Evolutionary conservation across 2,329 filamentous ascomycete genomes (phyloP).

Genomic region (Anthostomella pinea): DNA sequence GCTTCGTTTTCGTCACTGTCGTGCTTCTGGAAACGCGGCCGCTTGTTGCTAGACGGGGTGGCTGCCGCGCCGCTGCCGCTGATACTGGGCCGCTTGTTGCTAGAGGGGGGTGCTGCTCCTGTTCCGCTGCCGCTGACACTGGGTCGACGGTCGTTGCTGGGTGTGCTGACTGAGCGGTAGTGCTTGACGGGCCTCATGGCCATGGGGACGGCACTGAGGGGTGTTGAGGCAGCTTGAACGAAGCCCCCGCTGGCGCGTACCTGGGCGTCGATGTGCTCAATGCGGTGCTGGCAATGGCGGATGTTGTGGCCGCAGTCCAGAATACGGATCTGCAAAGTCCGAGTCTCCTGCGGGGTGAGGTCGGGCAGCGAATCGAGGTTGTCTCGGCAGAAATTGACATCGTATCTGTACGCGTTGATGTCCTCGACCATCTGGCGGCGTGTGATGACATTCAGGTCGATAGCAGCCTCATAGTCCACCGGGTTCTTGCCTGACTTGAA

Average conservation of each 20-base stretch:
- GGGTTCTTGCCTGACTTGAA: too few relatives aligned
- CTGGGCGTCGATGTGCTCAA: conserved; percentile 37
- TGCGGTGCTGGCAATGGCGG: conserved; percentile 40
- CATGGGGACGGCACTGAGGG: too few relatives aligned
- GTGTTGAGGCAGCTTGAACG: too few relatives aligned
- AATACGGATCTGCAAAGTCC: conserved; percentile 40
- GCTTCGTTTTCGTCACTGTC: conserved; percentile 4
- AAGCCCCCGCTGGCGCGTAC: conserved; percentile 15
- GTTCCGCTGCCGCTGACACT: too few relatives aligned
- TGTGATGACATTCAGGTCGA: conserved; percentile 30
- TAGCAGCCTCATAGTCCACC: conserved; percentile 29
- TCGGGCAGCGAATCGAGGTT: conserved; percentile 31
- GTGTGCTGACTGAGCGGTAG: too few relatives aligned
- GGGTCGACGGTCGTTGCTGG: too few relatives aligned
- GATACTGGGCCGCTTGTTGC: too few relatives aligned
- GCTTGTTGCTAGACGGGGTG: too few relatives aligned
- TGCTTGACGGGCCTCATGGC: too few relatives aligned
- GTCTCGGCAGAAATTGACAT: conserved; percentile 40
- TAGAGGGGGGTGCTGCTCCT: too few relatives aligned
- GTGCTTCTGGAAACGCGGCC: too few relatives aligned
- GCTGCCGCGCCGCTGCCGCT: too few relatives aligned
- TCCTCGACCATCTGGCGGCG: conserved; percentile 41
- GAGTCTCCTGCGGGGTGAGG: conserved; percentile 40
- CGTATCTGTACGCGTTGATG: conserved; percentile 40
- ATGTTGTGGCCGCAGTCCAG: conserved; percentile 45